Evolutionary conservation across 495 filamentous ascomycete genomes (phyloP).

Genomic region (Penicillium egyptiacum): DNA sequence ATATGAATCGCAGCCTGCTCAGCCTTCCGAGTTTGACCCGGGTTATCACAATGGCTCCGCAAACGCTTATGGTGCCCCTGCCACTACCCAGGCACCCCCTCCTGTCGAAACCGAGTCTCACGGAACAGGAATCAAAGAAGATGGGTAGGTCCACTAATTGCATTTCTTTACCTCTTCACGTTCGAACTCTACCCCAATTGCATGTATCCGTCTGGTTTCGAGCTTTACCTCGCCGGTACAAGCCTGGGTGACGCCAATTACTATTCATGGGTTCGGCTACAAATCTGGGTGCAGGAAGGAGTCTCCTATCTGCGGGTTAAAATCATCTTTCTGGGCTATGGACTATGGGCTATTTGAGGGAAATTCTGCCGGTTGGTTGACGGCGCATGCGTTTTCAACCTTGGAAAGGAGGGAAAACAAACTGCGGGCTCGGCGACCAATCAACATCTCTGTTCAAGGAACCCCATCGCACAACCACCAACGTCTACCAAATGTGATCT

Average conservation of each 20-base stretch:
- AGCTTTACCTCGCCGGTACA: conserved; percentile 8
- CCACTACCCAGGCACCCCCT: conserved; percentile 32
- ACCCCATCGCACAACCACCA: not conserved
- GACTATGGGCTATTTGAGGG: conserved; percentile 6
- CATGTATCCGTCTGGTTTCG: conserved; percentile 6
- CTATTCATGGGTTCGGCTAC: conserved; percentile 19
- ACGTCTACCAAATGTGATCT: not conserved
- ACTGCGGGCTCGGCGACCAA: conserved; percentile 1
- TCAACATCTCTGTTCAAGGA: not conserved
- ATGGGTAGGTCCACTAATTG: conserved; percentile 77
- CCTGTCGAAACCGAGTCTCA: conserved; percentile 36
- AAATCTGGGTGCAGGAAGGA: conserved; percentile 10
- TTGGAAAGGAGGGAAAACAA: conserved; percentile 1
- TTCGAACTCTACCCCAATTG: conserved; percentile 12
- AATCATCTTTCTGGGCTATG: not conserved
- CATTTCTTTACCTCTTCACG: conserved; percentile 18
- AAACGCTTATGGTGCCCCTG: conserved; percentile 52
- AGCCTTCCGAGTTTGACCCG: conserved; percentile 48
- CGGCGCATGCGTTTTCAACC: not conserved
- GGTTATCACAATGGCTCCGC: conserved; percentile 65
- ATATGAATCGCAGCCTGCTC: conserved; percentile 33
- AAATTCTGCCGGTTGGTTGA: not conserved
- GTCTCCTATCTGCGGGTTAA: not conserved
- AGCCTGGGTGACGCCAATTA: conserved; percentile 12
- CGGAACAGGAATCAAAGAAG: conserved; percentile 86